Conservation (phyloP, 2,329 filamentous ascomycete genomes). For the Acrocalymma vagum region DNA sequence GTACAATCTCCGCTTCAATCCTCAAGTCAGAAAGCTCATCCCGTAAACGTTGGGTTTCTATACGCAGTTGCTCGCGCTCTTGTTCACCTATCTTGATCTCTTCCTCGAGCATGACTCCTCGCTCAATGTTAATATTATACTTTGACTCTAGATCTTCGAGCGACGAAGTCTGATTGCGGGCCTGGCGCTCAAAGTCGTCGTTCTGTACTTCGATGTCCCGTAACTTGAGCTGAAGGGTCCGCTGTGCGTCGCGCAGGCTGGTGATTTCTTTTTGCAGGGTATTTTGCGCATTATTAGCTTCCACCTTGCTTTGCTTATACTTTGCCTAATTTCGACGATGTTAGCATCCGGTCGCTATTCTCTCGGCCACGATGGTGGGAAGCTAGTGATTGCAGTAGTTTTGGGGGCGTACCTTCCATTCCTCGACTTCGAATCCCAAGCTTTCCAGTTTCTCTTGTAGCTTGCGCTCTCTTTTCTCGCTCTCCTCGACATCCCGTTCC, state of each 20-base stretch:
- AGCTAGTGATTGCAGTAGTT: too few relatives aligned
- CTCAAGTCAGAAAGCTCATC: slow-evolving; percentile 93
- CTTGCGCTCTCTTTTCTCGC: slow-evolving; percentile 89
- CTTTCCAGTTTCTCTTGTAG: slow-evolving; percentile 88
- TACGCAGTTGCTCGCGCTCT: slow-evolving; percentile 86
- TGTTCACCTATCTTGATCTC: slow-evolving; percentile 91
- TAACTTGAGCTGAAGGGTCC: slow-evolving; percentile 81
- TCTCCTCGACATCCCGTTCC: slow-evolving; percentile 94
- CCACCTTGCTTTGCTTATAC: slow-evolving; percentile 92
- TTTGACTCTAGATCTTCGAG: slow-evolving; percentile 97
- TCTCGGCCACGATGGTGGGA: too few relatives aligned
- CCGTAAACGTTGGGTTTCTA: slow-evolving; percentile 87
- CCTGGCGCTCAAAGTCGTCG: slow-evolving; percentile 97
- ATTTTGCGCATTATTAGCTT: slow-evolving; percentile 85
- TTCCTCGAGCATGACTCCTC: slow-evolving; percentile 91
- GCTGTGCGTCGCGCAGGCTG: slow-evolving; percentile 82
- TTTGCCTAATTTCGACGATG: slow-evolving; percentile 70
- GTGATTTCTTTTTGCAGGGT: slow-evolving; percentile 95
- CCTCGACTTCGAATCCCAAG: slow-evolving; percentile 88
- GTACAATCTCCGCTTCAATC: slow-evolving; percentile 92
- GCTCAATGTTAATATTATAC: slow-evolving; percentile 93
- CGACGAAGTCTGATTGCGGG: slow-evolving; percentile 92
- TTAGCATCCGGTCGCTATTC: slow-evolving; percentile 4
- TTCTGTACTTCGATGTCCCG: slow-evolving; percentile 97
- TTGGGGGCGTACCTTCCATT: slow-evolving; percentile 99